Evolutionary conservation across 257 asterid genomes (phyloP), one percentile per base, ranked within the genome.

Genomic region (Petrea volubilis): DNA sequence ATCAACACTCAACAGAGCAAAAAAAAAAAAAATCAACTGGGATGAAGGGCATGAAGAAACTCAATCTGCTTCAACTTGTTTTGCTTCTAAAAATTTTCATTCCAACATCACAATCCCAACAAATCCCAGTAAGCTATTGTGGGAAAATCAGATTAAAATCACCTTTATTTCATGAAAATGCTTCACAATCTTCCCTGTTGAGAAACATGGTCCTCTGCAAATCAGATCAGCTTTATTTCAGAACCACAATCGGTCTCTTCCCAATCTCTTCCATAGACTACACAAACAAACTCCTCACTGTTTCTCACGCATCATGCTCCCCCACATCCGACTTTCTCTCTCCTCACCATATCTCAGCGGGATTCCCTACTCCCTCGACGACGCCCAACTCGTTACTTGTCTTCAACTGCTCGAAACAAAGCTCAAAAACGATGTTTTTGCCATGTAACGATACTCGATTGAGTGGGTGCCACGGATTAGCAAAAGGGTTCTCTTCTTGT

Each of bases 191-290:
- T 10, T 71, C 82, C 20, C 71, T 74, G 17, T 49, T 83, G 47
- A 81, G 61, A 29, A 68, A 55, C 60, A 59, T 83, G 60, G 67
- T 83, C 57, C 78, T 78, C 70, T 87, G 94, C 82, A 83, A 80
- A 80, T 83, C 86, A 18, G 58, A 74, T 7, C 75, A 60, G 38
- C 68, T 85, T 7, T 85, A 83, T 53, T 79, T 75, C 28, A 79
- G 87, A 46, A 85, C 90, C n/a, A 18, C 89, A 7, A 27, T 85
- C 14, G 89, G 91, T 2, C 86, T 83, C 36, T 78, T 85, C 80
- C 68, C 40, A 36, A 67, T 85, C 24, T 74, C 84, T 25, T 75
- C 86, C 17, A 78, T 85, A 24, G 83, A 87, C 70, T 78, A 85
- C 68, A 29, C 31, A 5, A 67, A 24, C 17, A 87, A 85, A 66